Evolutionary conservation across 2,329 filamentous ascomycete genomes (phyloP).

Genomic region (Clonostachys solani): DNA sequence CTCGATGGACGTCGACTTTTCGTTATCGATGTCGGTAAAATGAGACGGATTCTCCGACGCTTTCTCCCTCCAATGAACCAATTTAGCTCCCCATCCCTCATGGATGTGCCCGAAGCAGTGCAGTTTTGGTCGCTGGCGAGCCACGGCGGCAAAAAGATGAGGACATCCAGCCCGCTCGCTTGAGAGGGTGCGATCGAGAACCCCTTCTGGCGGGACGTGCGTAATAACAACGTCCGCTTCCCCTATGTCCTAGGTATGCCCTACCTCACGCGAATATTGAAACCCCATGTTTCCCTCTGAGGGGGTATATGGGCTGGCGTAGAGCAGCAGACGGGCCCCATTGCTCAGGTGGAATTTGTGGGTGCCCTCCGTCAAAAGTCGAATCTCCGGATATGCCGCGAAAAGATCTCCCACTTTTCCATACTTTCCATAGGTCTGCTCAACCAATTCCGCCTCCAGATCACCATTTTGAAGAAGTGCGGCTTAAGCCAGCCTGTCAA

Average conservation of each 20-base stretch:
- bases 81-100: slow-evolving; percentile 27
- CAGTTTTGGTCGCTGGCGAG: slow-evolving; percentile 17
- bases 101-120: slow-evolving; percentile 32
- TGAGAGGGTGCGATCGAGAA: slow-evolving; percentile 30
- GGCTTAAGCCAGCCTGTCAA: slow-evolving; percentile 20
- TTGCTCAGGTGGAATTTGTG: slow-evolving; percentile 32
- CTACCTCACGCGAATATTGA: slow-evolving; percentile 25
- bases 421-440: slow-evolving; percentile 25
- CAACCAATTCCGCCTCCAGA: not conserved
- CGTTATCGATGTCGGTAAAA: slow-evolving; percentile 43
- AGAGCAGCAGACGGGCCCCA: slow-evolving; percentile 32
- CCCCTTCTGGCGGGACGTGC: slow-evolving; percentile 28
- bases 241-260: slow-evolving; percentile 17
- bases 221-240: slow-evolving; percentile 22
- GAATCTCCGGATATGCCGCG: slow-evolving; percentile 17
- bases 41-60: slow-evolving; percentile 26
- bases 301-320: slow-evolving; percentile 40
- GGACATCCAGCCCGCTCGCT: slow-evolving; percentile 19
- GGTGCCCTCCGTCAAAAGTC: slow-evolving; percentile 35
- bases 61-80: slow-evolving; percentile 39
- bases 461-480: not conserved
- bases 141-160: slow-evolving; percentile 21
- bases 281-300: slow-evolving; percentile 33
- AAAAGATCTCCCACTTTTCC: slow-evolving; percentile 25
- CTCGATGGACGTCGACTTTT: slow-evolving; percentile 27